Base-by-base conservation (phyloP, 1,284 basidiomycete species). In the Trichosporon coremiiforme region DNA sequence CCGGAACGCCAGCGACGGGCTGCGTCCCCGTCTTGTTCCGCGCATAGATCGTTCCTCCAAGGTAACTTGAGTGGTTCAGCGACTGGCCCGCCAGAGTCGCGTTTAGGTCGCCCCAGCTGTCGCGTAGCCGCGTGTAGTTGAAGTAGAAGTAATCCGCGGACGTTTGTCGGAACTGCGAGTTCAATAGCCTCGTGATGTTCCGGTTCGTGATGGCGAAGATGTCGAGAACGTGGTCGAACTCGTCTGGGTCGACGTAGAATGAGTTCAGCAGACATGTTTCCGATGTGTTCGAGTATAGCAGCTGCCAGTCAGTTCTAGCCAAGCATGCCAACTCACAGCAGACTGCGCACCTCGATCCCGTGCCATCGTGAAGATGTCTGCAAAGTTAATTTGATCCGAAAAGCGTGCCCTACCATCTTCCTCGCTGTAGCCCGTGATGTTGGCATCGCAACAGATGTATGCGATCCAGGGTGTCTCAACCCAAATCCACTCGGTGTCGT, bases 401-500 rank as follows among this genome's bases (percentile, higher is more conserved):
- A 7, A 1, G 33, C 20, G 8, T 10, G n/a, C 76, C 78, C 71
- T 67, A 81, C 81, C 80, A 74, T 75, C 78, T 60, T 80, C 77
- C n/a, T 79, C 70, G 66, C 75, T 81, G 17, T 87, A 85, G 71
- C 87, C 82, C 4, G 91, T 91, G 29, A 89, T 87, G 79, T 94
- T 93, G 67, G 79, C 78, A 77, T 94, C 93, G 80, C 93, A 95
- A 12, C 88, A 88, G 63, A 95, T 88, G 75, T 94, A 87, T 4
- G 94, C 93, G 73, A 95, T 91, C 92, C 93, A 95, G 7, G 93
- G 93, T 0, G 93, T 92, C 1, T 84, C 69, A 60, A 60, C 57
- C 57, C 57, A 60, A 60, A 60, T 60, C 57, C 57, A 60, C 0
- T 83, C 79, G 0, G 83, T 76, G 79, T 86, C 35, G 88, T 90